Base-by-base conservation (phyloP, 176 grass and related monocot species). In the Eleusine coracana region DNA sequence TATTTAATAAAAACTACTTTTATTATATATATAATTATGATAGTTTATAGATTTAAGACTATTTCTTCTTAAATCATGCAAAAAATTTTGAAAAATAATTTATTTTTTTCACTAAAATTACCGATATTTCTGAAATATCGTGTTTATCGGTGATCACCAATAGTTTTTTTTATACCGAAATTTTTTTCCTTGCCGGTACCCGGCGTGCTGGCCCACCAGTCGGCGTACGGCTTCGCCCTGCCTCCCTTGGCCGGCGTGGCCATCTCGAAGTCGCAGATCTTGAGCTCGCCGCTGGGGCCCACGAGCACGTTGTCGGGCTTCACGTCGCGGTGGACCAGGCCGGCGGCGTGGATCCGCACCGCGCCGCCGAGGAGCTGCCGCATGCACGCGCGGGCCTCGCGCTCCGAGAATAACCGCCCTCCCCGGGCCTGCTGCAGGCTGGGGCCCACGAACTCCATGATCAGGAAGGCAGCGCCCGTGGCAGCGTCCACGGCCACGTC, bases 201-300 rank as follows among this genome's bases (percentile, higher is more conserved):
- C 15, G 56, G 7, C 15, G 66, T 41, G 23, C 7, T 9, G 16
- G 37, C 40, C 9, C 51, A 59, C 38, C 37, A n/a, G 37, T 59
- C 20, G 9, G 7, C 21, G 79, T 59, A 31, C 66, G 2, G n/a
- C 25, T 42, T 27, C 2, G 50, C 51, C 0, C 13, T 8, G 36
- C 9, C 41, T 34, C 31, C 31, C 31, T 34, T 34, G 14, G 4
- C 23, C 66, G 23, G 23, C 51, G 0, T 10, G 10, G 77, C 77
- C 77, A 80, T 51, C 10, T 71, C 87, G 31, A 89, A 70, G 70
- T 86, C 87, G 70, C 82, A 68, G 71, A 89, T 86, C 82, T 86
- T 89, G 5, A 89, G 68, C n/a, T 13, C 28, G 41, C 51, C 65
- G 20, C 10, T 41, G 10, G 70, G 3, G 7, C 64, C 64, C 20